Conservation (phyloP, 306 rosid species). For the Prunus mira region DNA sequence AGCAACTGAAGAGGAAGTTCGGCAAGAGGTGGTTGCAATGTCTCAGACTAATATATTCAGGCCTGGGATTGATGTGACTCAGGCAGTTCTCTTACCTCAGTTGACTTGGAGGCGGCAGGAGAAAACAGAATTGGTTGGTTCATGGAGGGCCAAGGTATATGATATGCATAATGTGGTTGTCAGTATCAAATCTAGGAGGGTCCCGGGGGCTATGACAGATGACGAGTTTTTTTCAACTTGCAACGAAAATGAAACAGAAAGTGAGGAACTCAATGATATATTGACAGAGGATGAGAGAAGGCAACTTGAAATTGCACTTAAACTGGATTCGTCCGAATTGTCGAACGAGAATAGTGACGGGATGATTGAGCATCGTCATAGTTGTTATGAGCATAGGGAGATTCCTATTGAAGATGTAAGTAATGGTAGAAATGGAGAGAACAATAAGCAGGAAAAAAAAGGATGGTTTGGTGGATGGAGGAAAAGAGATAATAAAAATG, state of each 20-base stretch:
- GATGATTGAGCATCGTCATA: slow-evolving; percentile 59
- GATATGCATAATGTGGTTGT: slow-evolving; percentile 98
- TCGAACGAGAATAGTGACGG: slow-evolving; percentile 59
- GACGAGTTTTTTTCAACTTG: slow-evolving; percentile 78
- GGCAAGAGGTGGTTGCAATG: slow-evolving; percentile 92
- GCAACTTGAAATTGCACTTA: slow-evolving; percentile 86
- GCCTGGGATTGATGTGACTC: slow-evolving; percentile 96
- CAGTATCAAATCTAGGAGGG: slow-evolving; percentile 87
- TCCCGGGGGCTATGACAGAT: slow-evolving; percentile 97
- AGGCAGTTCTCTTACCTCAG: slow-evolving; percentile 96
- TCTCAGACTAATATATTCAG: slow-evolving; percentile 90
- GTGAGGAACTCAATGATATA: slow-evolving; percentile 73
- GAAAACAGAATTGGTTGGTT: slow-evolving; percentile 78
- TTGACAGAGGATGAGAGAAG: slow-evolving; percentile 90
- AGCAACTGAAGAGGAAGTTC: slow-evolving; percentile 84
- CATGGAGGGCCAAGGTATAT: slow-evolving; percentile 94
- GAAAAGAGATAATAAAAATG: slow-evolving; percentile 65
- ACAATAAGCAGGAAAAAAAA: slow-evolving; percentile 68
- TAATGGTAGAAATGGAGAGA: slow-evolving; percentile 56
- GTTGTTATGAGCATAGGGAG: slow-evolving; percentile 63
- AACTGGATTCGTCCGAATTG: slow-evolving; percentile 63
- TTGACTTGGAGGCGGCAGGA: slow-evolving; percentile 97
- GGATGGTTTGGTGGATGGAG: slow-evolving; percentile 99
- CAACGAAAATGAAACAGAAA: slow-evolving; percentile 81
- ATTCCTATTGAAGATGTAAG: slow-evolving; percentile 64